Conservation (phyloP, 306 rosid species). For the Casuarina glauca region DNA sequence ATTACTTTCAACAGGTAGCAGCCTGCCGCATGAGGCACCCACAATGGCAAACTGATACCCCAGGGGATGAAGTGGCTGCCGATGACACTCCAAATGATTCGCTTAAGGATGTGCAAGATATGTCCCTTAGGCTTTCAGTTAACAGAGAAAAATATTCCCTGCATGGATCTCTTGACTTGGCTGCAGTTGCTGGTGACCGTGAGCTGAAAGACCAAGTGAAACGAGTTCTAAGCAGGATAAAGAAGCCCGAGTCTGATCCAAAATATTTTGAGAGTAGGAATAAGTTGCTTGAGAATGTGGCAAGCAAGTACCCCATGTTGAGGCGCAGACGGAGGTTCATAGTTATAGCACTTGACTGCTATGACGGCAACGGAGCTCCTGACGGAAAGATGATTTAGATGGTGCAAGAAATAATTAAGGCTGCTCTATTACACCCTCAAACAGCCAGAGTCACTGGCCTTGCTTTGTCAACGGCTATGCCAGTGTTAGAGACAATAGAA, state of each 20-base stretch:
- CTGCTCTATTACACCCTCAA: constrained; percentile 53
- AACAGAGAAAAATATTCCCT: constrained; percentile 55
- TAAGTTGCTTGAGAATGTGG: constrained; percentile 39
- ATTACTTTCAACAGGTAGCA: no score
- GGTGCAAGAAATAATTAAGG: constrained; percentile 53
- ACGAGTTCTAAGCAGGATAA: constrained; percentile 56
- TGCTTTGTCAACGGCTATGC: constrained; percentile 69
- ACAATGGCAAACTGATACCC: constrained; percentile 70
- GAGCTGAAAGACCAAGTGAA: constrained; percentile 70
- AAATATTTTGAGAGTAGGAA: constrained; percentile 37
- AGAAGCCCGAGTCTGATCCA: constrained; percentile 37
- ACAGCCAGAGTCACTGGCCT: constrained; percentile 51
- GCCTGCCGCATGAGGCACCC: constrained; percentile 78
- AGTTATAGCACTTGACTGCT: constrained; percentile 62
- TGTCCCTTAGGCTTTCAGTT: constrained; percentile 70
- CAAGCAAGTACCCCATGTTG: constrained; percentile 57
- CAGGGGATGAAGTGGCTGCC: constrained; percentile 47
- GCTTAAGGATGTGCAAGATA: constrained; percentile 68
- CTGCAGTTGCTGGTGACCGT: constrained; percentile 37
- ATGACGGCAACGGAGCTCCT: constrained; percentile 48
- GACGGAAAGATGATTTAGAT: constrained; percentile 48
- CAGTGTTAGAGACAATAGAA: constrained; percentile 52
- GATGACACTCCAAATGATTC: constrained; percentile 66
- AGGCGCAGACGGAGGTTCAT: constrained; percentile 59
- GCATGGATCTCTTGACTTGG: constrained; percentile 36